Evolutionary conservation across 2,329 filamentous ascomycete genomes (phyloP).

Genomic region (Penicillium sp.): DNA sequence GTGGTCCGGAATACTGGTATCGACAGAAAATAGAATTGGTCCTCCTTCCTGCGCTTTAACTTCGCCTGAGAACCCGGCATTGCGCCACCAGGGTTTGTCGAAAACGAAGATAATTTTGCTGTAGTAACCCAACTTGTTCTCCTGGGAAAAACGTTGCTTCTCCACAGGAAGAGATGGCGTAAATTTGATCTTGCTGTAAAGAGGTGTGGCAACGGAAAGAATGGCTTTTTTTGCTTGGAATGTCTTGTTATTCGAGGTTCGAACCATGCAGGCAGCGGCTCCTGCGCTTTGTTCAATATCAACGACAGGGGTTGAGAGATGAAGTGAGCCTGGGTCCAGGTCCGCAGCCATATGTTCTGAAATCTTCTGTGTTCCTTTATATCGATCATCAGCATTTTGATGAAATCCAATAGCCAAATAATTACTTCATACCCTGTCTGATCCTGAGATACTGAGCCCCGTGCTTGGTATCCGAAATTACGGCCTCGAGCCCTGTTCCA

Average conservation of each 20-base stretch:
- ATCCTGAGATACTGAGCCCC: not conserved
- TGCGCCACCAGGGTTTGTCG: conserved; percentile 6
- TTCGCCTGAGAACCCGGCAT: conserved; percentile 1
- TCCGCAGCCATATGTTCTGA: conserved; percentile 40
- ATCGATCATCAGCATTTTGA: too few species aligned
- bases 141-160: not conserved
- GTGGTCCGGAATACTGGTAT: conserved; percentile 2
- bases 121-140: conserved; percentile 1
- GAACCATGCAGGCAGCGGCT: not conserved
- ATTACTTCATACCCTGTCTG: not conserved
- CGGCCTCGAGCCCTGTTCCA: conserved; percentile 56
- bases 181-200: conserved; percentile 1
- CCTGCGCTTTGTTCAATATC: conserved; percentile 2
- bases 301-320: conserved; percentile 21
- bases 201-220: conserved; percentile 1
- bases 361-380: conserved; percentile 41
- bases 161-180: not conserved
- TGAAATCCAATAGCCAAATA: too few species aligned
- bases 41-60: not conserved
- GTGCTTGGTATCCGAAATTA: conserved; percentile 30
- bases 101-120: conserved; percentile 9
- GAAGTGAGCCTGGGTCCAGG: conserved; percentile 36
- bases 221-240: conserved; percentile 3
- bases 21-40: conserved; percentile 6
- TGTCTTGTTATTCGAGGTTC: not conserved